Base-by-base conservation (phyloP, 2,329 filamentous ascomycete species). In the Alternaria tenuissima region DNA sequence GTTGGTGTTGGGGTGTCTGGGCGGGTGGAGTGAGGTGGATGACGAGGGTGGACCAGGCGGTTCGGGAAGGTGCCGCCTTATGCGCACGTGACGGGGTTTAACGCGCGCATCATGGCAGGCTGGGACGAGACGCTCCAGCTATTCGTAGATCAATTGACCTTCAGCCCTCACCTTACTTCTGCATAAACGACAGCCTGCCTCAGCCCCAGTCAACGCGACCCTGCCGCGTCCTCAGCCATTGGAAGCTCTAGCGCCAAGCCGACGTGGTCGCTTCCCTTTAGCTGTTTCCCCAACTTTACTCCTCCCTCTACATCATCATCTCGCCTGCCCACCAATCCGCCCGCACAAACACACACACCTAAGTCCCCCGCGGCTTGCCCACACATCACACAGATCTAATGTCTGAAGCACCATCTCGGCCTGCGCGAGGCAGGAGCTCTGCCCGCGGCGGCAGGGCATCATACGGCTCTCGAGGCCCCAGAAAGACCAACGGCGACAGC, bases 351-450 rank as follows among this genome's bases (percentile, higher is more conserved):
- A 68, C 65, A 66, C 63, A 39, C 47, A 22, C 46, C 14, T 16
- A 60, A 68, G 63, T 69, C 67, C 59, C 54, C 58, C 56, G 63
- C 66, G 68, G 67, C 66, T 65, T 66, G 63, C 58, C 51, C 66
- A 81, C 76, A 75, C 76, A 75, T 79, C 77, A 71, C 75, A 77
- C 75, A 79, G 74, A 82, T 80, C 79, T 82, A 79, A 98, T 98
- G 95, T 96, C 95, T 87, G 94, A 98, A 88, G 88, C 92, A 84
- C 91, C 93, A 86, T 87, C 91, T 83, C 88, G 94, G 87, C 87
- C 91, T 79, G 87, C 92, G 83, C 92, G 94, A 84, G 94, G 94
- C 83, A 91, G 95, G 88, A 93, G 92, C 84, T 91, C 93, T 80
- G 87, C 89, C 81, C 91, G 94, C 81, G 94, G 94, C 79, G 93